Percentiles rank a stretch among this genome's conserved stretches.
Evolutionary conservation across 1,139 yeast genomes (phyloP).

Genomic region (Candida glucosophila): DNA sequence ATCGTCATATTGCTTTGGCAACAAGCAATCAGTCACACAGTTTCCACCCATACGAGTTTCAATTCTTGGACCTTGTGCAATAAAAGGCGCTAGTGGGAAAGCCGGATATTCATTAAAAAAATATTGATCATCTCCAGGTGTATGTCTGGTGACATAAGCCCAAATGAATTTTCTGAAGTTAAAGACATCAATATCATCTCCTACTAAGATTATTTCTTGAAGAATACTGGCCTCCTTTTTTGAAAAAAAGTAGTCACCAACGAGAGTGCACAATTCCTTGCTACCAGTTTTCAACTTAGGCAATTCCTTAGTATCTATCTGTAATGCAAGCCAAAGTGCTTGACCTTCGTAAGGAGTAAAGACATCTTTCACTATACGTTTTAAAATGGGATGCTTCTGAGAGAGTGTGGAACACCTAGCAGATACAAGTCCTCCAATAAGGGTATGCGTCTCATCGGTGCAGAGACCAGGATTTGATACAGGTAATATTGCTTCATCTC

Average conservation of each 20-base stretch:
- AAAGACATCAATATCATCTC: conserved; percentile 12
- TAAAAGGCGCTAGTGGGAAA: conserved; percentile 11
- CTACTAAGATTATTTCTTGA: conserved; percentile 11
- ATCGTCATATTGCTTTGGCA: conserved; percentile 7
- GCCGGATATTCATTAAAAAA: conserved; percentile 8
- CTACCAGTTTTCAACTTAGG: conserved; percentile 8
- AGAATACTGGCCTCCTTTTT: conserved; percentile 7
- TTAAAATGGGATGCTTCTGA: conserved; percentile 4
- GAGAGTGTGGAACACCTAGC: conserved; percentile 6
- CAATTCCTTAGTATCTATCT: conserved; percentile 8
- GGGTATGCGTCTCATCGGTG: conserved; percentile 13
- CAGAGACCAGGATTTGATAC: conserved; percentile 11
- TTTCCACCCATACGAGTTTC: conserved; percentile 10
- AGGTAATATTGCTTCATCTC: conserved; percentile 11
- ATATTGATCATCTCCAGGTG: conserved; percentile 10
- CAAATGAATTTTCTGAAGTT: conserved; percentile 10
- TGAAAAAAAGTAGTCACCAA: conserved; percentile 8
- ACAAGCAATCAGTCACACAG: conserved; percentile 10
- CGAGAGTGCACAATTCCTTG: conserved; percentile 7
- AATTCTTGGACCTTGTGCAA: conserved; percentile 7
- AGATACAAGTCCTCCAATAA: conserved; percentile 10
- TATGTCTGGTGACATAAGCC: conserved; percentile 13
- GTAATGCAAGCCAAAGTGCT: conserved; percentile 10
- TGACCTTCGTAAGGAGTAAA: conserved; percentile 12
- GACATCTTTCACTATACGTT: conserved; percentile 7